Evolutionary conservation across 2,329 filamentous ascomycete species (phyloP).

Genomic region (Ophiostoma piceae): DNA sequence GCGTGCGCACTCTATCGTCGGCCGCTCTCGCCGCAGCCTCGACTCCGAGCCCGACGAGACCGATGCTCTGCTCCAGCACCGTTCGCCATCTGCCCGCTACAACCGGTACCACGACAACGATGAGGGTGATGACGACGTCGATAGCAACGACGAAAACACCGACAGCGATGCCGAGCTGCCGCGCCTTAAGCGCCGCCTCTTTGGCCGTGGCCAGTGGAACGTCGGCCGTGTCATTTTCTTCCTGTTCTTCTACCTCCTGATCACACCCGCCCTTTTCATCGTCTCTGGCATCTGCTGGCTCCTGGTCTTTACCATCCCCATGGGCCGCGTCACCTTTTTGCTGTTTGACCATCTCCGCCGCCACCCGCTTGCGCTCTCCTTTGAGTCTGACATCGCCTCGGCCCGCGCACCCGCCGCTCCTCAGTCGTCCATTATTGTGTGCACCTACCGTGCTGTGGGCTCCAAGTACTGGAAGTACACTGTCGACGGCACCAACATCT

Average conservation of each 20-base stretch:
- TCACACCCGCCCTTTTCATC: slow-evolving; percentile 78
- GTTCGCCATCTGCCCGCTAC: slow-evolving; percentile 15
- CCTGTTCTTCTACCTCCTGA: slow-evolving; percentile 86
- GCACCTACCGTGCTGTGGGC: slow-evolving; percentile 93
- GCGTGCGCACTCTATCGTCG: slow-evolving; percentile 71
- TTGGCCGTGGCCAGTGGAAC: slow-evolving; percentile 94
- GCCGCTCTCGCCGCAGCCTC: slow-evolving; percentile 78
- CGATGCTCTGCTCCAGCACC: slow-evolving; percentile 76
- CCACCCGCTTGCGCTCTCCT: slow-evolving; percentile 86
- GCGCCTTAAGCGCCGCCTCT: slow-evolving; percentile 72
- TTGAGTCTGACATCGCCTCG: slow-evolving; percentile 77
- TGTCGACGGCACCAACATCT: slow-evolving; percentile 96
- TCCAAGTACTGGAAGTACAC: slow-evolving; percentile 99
- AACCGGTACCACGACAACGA: slow-evolving; percentile 9
- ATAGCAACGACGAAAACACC: slow-evolving; percentile 18
- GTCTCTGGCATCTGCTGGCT: slow-evolving; percentile 92
- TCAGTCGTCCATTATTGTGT: slow-evolving; percentile 82
- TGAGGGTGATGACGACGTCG: background rate
- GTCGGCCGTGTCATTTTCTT: slow-evolving; percentile 94
- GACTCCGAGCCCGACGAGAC: slow-evolving; percentile 81
- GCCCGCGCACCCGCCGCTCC: slow-evolving; percentile 65
- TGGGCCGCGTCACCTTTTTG: slow-evolving; percentile 90
- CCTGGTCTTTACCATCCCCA: slow-evolving; percentile 94
- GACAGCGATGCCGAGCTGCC: slow-evolving; percentile 33
- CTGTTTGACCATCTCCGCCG: slow-evolving; percentile 86